phyloP scores from a whole-genome alignment of 2,329 filamentous ascomycete genomes.

The Rachicladosporium sp. region DNA sequence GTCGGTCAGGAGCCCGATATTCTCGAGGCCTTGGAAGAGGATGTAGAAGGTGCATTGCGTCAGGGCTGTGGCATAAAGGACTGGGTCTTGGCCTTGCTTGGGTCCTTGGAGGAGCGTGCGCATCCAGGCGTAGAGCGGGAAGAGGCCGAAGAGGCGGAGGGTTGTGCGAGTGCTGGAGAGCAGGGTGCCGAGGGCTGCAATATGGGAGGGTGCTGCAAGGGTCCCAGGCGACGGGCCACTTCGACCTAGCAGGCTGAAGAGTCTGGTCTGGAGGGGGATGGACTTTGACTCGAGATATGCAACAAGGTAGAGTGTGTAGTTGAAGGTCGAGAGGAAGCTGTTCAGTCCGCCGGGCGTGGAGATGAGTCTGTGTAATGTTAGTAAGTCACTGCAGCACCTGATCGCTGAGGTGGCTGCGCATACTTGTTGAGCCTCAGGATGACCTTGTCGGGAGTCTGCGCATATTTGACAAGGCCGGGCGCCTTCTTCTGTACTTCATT shows the following conservation, averaged over 20 bases:
- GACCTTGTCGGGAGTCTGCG: slow-evolving; percentile 26
- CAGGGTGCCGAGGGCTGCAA: slow-evolving; percentile 26
- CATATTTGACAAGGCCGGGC: slow-evolving; percentile 17
- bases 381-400: neutral
- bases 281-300: slow-evolving; percentile 31
- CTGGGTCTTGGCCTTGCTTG: slow-evolving; percentile 29
- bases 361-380: slow-evolving; percentile 25
- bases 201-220: slow-evolving; percentile 14
- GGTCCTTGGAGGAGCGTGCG: slow-evolving; percentile 28
- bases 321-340: slow-evolving; percentile 35
- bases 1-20: slow-evolving; percentile 31
- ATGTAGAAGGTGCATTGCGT: slow-evolving; percentile 32
- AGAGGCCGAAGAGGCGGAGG: slow-evolving; percentile 31
- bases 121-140: slow-evolving; percentile 34
- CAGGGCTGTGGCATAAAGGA: slow-evolving; percentile 30
- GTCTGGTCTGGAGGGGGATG: slow-evolving; percentile 21
- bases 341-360: slow-evolving; percentile 32
- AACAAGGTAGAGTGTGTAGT: slow-evolving; percentile 35
- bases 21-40: slow-evolving; percentile 32
- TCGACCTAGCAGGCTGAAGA: slow-evolving; percentile 23
- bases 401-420: slow-evolving; percentile 2
- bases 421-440: slow-evolving; percentile 35
- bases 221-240: slow-evolving; percentile 12
- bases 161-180: slow-evolving; percentile 32
- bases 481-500: slow-evolving; percentile 17